Evolutionary conservation across 2,329 filamentous ascomycete genomes (phyloP).

Genomic region (Pseudogymnoascus sp.): DNA sequence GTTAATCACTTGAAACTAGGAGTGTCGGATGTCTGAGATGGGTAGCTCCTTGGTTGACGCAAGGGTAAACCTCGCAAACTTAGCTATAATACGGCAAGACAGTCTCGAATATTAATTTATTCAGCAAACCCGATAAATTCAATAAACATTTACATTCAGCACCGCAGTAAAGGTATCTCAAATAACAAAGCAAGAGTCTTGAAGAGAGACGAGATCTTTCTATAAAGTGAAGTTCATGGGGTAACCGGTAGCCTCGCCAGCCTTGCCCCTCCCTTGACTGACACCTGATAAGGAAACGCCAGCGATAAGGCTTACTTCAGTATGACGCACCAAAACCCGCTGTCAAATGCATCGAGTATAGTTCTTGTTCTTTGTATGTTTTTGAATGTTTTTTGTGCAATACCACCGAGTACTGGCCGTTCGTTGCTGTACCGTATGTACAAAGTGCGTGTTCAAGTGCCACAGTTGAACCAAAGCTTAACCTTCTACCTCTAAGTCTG

Average conservation of each 20-base stretch:
- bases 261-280: slow-evolving; percentile 4
- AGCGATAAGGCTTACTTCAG: slow-evolving; percentile 3
- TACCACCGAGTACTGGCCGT: background rate
- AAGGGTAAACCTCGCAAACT: background rate
- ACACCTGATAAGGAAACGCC: background rate
- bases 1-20: background rate
- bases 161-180: background rate
- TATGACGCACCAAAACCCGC: slow-evolving; percentile 1
- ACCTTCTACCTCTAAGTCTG: background rate
- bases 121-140: background rate
- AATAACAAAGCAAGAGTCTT: background rate
- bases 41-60: background rate
- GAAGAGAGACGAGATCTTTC: background rate
- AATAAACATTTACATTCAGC: background rate
- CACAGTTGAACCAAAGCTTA: background rate
- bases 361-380: background rate
- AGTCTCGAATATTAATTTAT: background rate
- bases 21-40: background rate
- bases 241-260: background rate
- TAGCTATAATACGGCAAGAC: background rate
- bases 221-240: background rate
- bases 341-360: slow-evolving; percentile 7
- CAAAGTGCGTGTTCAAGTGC: background rate
- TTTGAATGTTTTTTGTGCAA: background rate
- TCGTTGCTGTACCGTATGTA: background rate